Conservation (phyloP, 805 yeast species). For the Metschnikowia henanensis region DNA sequence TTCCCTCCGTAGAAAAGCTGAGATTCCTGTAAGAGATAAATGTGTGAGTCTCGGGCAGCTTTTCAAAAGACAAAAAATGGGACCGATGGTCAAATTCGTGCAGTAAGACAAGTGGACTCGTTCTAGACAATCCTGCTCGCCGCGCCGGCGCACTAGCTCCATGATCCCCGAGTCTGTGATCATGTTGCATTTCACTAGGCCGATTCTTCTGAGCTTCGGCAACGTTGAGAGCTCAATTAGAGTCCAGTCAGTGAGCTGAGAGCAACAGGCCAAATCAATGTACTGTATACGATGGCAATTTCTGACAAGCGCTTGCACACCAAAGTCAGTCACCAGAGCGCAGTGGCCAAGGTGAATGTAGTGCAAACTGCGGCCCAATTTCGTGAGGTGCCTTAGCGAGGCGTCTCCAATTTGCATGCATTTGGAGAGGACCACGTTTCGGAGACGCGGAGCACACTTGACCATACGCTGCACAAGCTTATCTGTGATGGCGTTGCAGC, state of each 20-base stretch:
- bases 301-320: conserved; percentile 72
- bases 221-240: conserved; percentile 72
- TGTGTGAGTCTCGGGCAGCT: conserved; percentile 88
- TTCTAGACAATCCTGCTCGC: conserved; percentile 79
- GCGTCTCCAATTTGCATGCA: conserved; percentile 86
- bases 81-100: conserved; percentile 72
- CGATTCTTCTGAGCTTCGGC: conserved; percentile 84
- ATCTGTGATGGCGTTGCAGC: conserved; percentile 81
- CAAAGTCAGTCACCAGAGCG: conserved; percentile 82
- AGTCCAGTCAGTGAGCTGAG: conserved; percentile 82
- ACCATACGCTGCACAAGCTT: conserved; percentile 72
- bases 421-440: conserved; percentile 88
- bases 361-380: conserved; percentile 76
- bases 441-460: conserved; percentile 73
- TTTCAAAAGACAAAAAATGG: conserved; percentile 71
- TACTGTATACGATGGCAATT: conserved; percentile 85
- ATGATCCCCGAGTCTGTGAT: conserved; percentile 83
- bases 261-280: conserved; percentile 93
- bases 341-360: conserved; percentile 95
- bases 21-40: conserved; percentile 86
- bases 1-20: conserved; percentile 84
- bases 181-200: conserved; percentile 86
- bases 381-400: conserved; percentile 67
- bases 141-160: conserved; percentile 65
- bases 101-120: conserved; percentile 94